Conservation (phyloP, 441 rosid species). For the Croton setiger region DNA sequence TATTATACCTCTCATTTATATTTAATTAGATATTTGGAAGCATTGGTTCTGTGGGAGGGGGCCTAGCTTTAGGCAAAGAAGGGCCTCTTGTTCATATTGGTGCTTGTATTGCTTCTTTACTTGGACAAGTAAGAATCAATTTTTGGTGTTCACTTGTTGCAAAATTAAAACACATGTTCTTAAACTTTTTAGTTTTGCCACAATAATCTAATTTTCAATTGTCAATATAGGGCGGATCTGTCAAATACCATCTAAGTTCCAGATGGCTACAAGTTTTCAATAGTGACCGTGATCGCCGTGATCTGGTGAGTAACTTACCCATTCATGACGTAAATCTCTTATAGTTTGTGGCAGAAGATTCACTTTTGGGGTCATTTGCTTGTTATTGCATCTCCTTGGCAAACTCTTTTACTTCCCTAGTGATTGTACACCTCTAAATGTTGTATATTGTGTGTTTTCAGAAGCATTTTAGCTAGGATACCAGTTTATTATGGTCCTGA, state of each 20-base stretch:
- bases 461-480: constrained; percentile 3
- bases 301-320: constrained; percentile 67
- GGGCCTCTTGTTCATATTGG: constrained; percentile 99
- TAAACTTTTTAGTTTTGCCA: background rate
- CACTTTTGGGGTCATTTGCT: background rate
- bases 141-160: constrained; percentile 10
- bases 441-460: background rate
- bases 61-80: constrained; percentile 96
- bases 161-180: background rate
- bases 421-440: background rate
- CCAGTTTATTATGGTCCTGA: background rate
- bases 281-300: constrained; percentile 93
- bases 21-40: constrained; percentile 88
- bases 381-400: background rate
- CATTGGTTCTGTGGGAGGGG: constrained; percentile 99
- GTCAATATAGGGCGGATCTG: constrained; percentile 80
- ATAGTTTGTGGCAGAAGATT: background rate
- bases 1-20: constrained; percentile 25
- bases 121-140: constrained; percentile 72
- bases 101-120: constrained; percentile 96
- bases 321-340: background rate
- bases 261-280: constrained; percentile 93
- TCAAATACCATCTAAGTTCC: constrained; percentile 85
- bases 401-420: background rate
- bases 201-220: constrained; percentile 11